Base-by-base conservation (phyloP, 768 basidiomycete species). In the Galerina sulciceps region DNA sequence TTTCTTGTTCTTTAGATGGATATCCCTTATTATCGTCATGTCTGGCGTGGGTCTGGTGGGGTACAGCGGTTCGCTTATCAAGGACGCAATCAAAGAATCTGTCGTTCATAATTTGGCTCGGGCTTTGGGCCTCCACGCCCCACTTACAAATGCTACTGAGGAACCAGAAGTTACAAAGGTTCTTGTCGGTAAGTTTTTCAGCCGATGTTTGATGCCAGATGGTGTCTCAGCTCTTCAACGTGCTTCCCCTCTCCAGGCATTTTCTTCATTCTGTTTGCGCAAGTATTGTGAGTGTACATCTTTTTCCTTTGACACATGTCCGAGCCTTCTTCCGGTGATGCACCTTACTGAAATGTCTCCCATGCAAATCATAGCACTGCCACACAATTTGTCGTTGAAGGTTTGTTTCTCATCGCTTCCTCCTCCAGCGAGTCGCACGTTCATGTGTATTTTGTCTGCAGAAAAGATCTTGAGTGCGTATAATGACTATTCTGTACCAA, bases 361-460 rank as follows among this genome's bases (percentile, higher is more conserved):
- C 43, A 45, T 55, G 56, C 44, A 63, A 59, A 41, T 54, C 40
- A 13, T 70, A 95, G 93, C 77, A 91, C 93, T 26, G 94, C 94
- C 55, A 85, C 87, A 10, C 94, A 96, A 71, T 96, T 96, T 69
- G 96, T 98, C 44, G 83, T 97, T 14, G 97, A 99, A 81, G 81
- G 80, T 79, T 60, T 53, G 69, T 71, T 56, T 51, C 45, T 58
- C 20, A 37, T 42, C 61, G 22, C 41, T 34, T 55, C 41, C 47
- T 36, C 34, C 17, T 44, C 40, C 44, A 59, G 23, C 26, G 35
- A 57, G 26, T 38, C 56, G 61, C 50, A 44, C 57, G 49, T 57
- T 35, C 41, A 52, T 26, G 55, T 56, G 45, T 36, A 10, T 55
- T 53, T 50, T 17, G 36, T 26, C 48, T 51, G 56, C 57, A 82